Base-by-base conservation (phyloP, 1,284 basidiomycete genomes). In the Rhodotorula sp. region DNA sequence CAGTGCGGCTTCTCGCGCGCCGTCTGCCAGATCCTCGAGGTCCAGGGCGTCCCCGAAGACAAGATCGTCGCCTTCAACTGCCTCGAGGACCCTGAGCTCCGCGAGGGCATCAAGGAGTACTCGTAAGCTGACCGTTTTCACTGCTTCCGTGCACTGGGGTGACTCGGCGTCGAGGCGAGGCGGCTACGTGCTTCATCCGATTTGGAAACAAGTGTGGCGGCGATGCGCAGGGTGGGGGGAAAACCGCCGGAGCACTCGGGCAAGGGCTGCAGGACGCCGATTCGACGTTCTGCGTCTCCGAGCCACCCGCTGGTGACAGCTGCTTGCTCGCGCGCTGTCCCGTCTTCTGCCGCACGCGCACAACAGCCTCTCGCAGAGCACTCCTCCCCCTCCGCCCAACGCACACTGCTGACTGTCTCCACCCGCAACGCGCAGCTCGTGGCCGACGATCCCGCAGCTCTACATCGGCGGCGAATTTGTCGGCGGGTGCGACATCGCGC, bases 371-470 rank as follows among this genome's bases (percentile, higher is more conserved):
- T 46, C 10, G 23, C 45, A 42, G 41, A 34, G 50, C 44, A 19
- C 55, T 66, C 25, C 53, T 23, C 60, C 68, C 21, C 60, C 42
- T 50, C 34, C 34, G 34, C 34, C 34, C 34, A 34, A 34, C 34
- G 46, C 64, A 41, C 59, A 4, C 41, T 42, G 64, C 77, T 78
- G 66, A 78, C 52, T n/a, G n/a, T 49, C 53, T 17, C 21, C 4
- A 13, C 45, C 19, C 12, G 2, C 12, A 46, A 2, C 23, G 9
- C 54, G 3, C 60, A 96, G 93, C 59, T 92, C 95, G 79, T 99
- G 96, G 96, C 96, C 96, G 23, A 99, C 96, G 25, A 90, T 99
- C 76, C 97, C 97, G 17, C 96, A 99, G 82, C 83, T 99, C 14
- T 99, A 97, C 80, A 86, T 98, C 54, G 89, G 92, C 69, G 94